Evolutionary conservation across 805 yeast genomes (phyloP), one percentile per base, ranked within the genome.

Genomic region (Kazachstania bromeliacearum): DNA sequence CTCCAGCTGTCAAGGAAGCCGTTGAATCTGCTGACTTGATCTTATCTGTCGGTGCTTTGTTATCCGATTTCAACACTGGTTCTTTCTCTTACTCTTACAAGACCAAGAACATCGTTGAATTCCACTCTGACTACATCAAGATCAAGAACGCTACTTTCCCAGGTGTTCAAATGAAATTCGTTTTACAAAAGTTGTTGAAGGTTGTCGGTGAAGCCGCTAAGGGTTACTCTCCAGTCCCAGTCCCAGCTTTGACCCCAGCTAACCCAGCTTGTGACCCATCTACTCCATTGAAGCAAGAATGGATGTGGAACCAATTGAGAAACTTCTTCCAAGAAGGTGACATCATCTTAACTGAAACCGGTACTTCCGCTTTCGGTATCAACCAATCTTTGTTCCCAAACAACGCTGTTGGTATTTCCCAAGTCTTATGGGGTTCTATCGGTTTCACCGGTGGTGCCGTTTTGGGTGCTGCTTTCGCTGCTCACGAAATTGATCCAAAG

Each of bases 31-130:
- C 88, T 29, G 95, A 84, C 63, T 69, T 83, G 60, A 70, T 84
- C 39, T 60, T 84, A 42, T 78, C 89, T 23, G 71, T 83, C 48
- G 95, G 95, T 61, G 88, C 87, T 35, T 65, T 84, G 57, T 66
- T 84, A 55, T 82, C 92, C 35, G 95, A 84, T 63, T 85, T 80
- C 75, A 84, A 84, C 71, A 84, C 95, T 34, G 94, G 94, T 57
- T 80, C 94, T 15, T 79, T 79, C 68, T 75, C 85, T 25, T 79
- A 79, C 65, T 71, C 79, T 39, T 78, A 78, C 67, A 71, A 75
- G 60, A 79, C 88, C 50, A 75, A 72, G 61, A 79, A 79, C 65
- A 72, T 79, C 52, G 73, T 79, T 46, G 88, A 79, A 65, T 77
- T 79, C 73, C 88, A 79, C 64, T 78, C 87, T 14, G 82, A 79